phyloP scores from a whole-genome alignment of 2,329 filamentous ascomycete species.

The Neoascochyta sp. region DNA sequence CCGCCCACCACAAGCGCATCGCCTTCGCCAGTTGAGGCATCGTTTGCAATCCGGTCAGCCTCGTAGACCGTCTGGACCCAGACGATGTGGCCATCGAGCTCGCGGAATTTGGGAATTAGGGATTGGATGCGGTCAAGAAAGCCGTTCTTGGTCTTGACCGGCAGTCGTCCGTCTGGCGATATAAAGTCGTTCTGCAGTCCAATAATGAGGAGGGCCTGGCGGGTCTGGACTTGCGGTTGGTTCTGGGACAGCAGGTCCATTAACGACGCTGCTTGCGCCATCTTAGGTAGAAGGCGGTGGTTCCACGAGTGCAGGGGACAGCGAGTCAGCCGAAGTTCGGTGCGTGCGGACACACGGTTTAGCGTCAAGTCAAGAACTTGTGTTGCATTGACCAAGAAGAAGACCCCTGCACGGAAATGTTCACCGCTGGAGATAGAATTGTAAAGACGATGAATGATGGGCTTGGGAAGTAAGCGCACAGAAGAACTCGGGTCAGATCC shows the following conservation, averaged over 20 bases:
- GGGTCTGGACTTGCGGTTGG: constrained; percentile 53
- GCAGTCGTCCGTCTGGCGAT: constrained; percentile 62
- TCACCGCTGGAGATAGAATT: not conserved
- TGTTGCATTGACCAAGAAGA: constrained; percentile 1
- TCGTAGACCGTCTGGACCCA: constrained; percentile 80
- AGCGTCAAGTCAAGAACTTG: too few species aligned
- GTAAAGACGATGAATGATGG: too few species aligned
- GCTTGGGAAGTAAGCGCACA: too few species aligned
- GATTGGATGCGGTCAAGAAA: constrained; percentile 65
- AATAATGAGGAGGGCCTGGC: constrained; percentile 72
- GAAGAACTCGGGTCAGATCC: too few species aligned
- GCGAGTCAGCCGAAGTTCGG: too few species aligned
- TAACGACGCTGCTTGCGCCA: constrained; percentile 43
- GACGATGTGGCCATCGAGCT: constrained; percentile 64
- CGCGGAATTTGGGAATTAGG: constrained; percentile 70
- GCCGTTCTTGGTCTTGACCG: constrained; percentile 59
- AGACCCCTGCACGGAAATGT: too few species aligned
- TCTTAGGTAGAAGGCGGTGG: constrained; percentile 12
- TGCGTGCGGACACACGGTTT: too few species aligned
- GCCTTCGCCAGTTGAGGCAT: constrained; percentile 46
- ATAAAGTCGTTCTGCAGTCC: constrained; percentile 93
- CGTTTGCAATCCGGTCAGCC: constrained; percentile 55
- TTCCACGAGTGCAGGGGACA: too few species aligned
- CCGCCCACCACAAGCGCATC: constrained; percentile 44
- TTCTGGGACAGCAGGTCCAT: constrained; percentile 45